Conservation (phyloP, 176 grass and related monocot genomes). For the Zoysia pacifica region DNA sequence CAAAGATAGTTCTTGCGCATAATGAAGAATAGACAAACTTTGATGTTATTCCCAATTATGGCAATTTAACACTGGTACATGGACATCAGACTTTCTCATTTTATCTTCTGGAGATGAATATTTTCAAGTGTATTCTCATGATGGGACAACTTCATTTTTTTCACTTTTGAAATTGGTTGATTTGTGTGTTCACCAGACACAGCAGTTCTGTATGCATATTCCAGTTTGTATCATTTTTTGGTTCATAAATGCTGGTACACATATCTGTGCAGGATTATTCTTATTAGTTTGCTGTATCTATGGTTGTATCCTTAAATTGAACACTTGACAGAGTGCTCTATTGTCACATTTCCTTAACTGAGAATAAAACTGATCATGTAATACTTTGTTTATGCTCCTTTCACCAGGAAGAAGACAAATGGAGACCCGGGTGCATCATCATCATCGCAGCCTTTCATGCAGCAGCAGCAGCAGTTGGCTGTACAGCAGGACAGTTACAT, state of each 20-base stretch:
- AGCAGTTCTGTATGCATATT: not conserved
- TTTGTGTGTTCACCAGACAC: not conserved
- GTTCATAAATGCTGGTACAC: not conserved
- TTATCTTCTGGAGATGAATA: not conserved
- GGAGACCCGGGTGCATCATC: constrained; percentile 70
- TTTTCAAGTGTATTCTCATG: not conserved
- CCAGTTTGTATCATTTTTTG: not conserved
- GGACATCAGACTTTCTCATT: not conserved
- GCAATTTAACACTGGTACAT: not conserved
- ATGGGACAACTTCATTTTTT: not conserved
- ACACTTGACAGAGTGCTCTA: not conserved
- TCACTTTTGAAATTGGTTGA: not conserved
- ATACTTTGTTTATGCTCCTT: constrained; percentile 22
- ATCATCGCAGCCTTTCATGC: constrained; percentile 71
- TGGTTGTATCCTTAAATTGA: not conserved
- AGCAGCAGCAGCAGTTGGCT: constrained; percentile 82
- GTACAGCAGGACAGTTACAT: constrained; percentile 94
- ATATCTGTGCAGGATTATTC: not conserved
- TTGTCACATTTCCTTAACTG: not conserved
- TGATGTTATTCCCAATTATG: not conserved
- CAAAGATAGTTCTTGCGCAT: not conserved
- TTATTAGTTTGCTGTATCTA: not conserved
- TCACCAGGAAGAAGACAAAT: constrained; percentile 83
- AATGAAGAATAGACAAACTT: not conserved
- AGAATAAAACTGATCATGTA: too few relatives aligned